phyloP scores from a whole-genome alignment of 108 stramenopile genomes.

The Discostella pseudostelligera region DNA sequence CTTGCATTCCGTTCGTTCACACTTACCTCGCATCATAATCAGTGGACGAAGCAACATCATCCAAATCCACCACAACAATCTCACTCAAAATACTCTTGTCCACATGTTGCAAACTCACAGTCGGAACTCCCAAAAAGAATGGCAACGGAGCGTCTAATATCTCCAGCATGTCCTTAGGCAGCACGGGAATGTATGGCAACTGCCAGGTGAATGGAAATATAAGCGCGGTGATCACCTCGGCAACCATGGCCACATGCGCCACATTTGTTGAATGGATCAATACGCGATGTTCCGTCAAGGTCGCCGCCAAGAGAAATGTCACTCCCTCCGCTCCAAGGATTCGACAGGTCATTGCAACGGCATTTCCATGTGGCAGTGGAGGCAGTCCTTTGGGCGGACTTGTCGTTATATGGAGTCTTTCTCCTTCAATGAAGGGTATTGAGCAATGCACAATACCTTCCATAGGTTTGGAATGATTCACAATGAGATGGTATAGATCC shows the following conservation, averaged over 20 bases:
- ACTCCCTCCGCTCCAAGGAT: slow-evolving; percentile 79
- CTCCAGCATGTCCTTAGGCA: slow-evolving; percentile 79
- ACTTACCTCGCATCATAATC: slow-evolving; percentile 59
- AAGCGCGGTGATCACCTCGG: slow-evolving; percentile 80
- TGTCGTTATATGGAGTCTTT: slow-evolving; percentile 67
- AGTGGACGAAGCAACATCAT: slow-evolving; percentile 60
- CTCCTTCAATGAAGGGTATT: slow-evolving; percentile 78
- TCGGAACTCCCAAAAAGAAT: slow-evolving; percentile 76
- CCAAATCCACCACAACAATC: slow-evolving; percentile 82
- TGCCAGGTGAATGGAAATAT: slow-evolving; percentile 87
- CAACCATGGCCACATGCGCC: slow-evolving; percentile 83
- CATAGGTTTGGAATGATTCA: slow-evolving; percentile 76
- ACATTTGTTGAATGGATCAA: slow-evolving; percentile 80
- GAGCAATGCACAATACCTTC: slow-evolving; percentile 85
- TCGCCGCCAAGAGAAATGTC: slow-evolving; percentile 72
- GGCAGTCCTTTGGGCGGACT: slow-evolving; percentile 72
- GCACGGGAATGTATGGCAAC: slow-evolving; percentile 83
- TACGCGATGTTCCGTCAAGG: slow-evolving; percentile 84
- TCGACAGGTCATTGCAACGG: slow-evolving; percentile 72
- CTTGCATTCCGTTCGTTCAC: neutral
- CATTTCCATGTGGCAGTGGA: slow-evolving; percentile 73
- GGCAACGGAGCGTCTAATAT: slow-evolving; percentile 84
- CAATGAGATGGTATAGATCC: slow-evolving; percentile 63
- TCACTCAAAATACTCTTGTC: slow-evolving; percentile 70
- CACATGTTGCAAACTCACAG: slow-evolving; percentile 57